phyloP scores from a whole-genome alignment of 2,329 filamentous ascomycete genomes.

The Paraphoma chrysanthemicola region DNA sequence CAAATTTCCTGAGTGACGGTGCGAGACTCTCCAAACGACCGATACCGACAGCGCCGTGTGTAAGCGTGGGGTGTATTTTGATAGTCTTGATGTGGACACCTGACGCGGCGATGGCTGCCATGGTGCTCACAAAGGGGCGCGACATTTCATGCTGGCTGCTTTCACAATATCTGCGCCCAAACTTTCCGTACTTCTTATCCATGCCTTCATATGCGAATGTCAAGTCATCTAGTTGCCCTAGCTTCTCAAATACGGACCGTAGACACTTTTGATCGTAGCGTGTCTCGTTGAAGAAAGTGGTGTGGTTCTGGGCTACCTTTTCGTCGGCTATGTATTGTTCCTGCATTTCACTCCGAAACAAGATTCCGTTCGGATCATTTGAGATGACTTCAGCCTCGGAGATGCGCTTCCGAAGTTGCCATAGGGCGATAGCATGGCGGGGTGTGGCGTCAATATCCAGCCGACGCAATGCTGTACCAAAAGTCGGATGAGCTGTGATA shows the following conservation, averaged over 20 bases:
- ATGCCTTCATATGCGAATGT: slow-evolving; percentile 23
- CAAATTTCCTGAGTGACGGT: slow-evolving; percentile 16
- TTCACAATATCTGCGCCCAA: slow-evolving; percentile 26
- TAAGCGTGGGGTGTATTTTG: neutral
- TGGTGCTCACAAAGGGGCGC: slow-evolving; percentile 33
- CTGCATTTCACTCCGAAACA: slow-evolving; percentile 2
- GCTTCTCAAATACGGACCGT: slow-evolving; percentile 17
- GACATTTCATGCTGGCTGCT: slow-evolving; percentile 36
- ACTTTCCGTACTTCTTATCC: slow-evolving; percentile 17
- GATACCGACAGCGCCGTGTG: slow-evolving; percentile 26
- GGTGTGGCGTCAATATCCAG: slow-evolving; percentile 39
- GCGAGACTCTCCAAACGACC: slow-evolving; percentile 28
- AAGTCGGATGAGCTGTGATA: slow-evolving; percentile 20
- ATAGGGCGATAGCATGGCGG: slow-evolving; percentile 25
- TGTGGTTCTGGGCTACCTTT: slow-evolving; percentile 12
- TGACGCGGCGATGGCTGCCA: slow-evolving; percentile 24
- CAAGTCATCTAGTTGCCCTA: slow-evolving; percentile 8
- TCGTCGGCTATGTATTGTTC: slow-evolving; percentile 4
- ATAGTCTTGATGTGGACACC: slow-evolving; percentile 17
- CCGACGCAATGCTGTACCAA: slow-evolving; percentile 21
- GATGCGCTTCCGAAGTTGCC: slow-evolving; percentile 22
- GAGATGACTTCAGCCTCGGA: slow-evolving; percentile 10
- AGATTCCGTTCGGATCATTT: neutral
- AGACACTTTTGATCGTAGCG: slow-evolving; percentile 31
- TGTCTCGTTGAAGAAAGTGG: slow-evolving; percentile 35